Percentiles rank a stretch among this genome's conserved stretches.
phyloP scores from a whole-genome alignment of 805 yeast species.

The Wickerhamomyces rabaulensis region DNA sequence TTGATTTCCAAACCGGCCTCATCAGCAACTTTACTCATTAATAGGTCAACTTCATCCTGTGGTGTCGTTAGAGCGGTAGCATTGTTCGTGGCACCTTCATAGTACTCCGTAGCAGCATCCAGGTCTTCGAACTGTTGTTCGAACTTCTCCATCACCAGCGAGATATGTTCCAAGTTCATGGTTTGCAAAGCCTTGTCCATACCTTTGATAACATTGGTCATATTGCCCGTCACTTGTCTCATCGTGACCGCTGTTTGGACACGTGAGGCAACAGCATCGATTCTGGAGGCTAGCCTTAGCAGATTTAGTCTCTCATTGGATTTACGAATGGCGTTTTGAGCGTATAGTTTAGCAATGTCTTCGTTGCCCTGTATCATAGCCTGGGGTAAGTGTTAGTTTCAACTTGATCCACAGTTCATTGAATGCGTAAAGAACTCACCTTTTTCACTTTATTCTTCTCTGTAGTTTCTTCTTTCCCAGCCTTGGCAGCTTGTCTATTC shows the following conservation, averaged over 20 bases:
- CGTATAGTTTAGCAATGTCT: conserved; percentile 91
- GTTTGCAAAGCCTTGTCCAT: conserved; percentile 95
- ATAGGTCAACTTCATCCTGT: conserved; percentile 88
- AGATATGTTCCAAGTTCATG: conserved; percentile 90
- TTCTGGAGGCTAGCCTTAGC: conserved; percentile 76
- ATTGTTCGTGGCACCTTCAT: conserved; percentile 83
- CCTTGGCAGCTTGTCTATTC: conserved; percentile 81
- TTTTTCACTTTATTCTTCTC: conserved; percentile 89
- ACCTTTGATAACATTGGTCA: conserved; percentile 89
- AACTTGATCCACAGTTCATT: conserved; percentile 1
- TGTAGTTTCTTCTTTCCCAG: conserved; percentile 82
- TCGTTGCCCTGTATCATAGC: conserved; percentile 80
- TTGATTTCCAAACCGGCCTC: conserved; percentile 94
- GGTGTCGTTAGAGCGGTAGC: conserved; percentile 89
- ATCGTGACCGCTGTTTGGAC: conserved; percentile 98
- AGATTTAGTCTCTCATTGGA: conserved; percentile 80
- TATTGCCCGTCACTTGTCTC: conserved; percentile 91
- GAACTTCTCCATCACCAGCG: conserved; percentile 94
- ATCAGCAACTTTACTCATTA: conserved; percentile 91
- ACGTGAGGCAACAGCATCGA: conserved; percentile 93
- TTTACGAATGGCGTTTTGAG: conserved; percentile 93
- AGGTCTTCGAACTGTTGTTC: conserved; percentile 94
- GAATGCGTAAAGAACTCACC: too few species aligned
- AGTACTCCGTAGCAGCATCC: conserved; percentile 89
- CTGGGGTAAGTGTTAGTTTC: conserved; percentile 12